A percentile compares a stretch with the other conserved stretches of the same genome.
Conservation (phyloP, 2,329 filamentous ascomycete genomes). For the Fonsecaea erecta region DNA sequence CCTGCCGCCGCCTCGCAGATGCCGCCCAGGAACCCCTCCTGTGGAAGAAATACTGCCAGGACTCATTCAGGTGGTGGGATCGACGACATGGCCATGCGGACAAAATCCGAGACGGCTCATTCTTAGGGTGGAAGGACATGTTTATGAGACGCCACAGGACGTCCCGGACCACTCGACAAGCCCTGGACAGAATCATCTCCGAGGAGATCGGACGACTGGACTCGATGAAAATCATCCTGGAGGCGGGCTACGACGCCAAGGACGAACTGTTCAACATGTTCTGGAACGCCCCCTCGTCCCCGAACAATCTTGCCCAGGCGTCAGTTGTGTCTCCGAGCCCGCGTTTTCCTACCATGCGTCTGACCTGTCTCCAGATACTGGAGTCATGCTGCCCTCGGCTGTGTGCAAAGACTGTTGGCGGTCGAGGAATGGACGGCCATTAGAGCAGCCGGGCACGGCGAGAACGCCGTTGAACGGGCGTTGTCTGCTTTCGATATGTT, state of each 20-base stretch:
- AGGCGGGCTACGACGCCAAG: conserved; percentile 83
- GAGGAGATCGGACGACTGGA: conserved; percentile 71
- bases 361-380: conserved; percentile 62
- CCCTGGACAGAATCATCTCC: conserved; percentile 72
- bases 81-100: conserved; percentile 62
- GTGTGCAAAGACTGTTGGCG: conserved; percentile 79
- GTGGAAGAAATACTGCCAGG: conserved; percentile 77
- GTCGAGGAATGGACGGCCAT: conserved; percentile 75
- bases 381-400: conserved; percentile 72
- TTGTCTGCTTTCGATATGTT: conserved; percentile 90
- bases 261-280: conserved; percentile 76
- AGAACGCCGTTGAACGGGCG: conserved; percentile 58
- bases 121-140: conserved; percentile 68
- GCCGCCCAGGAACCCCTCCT: conserved; percentile 74
- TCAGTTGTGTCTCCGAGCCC: conserved; percentile 39
- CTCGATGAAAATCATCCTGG: conserved; percentile 72
- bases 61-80: conserved; percentile 76
- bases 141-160: conserved; percentile 62
- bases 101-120: conserved; percentile 58
- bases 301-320: conserved; percentile 78
- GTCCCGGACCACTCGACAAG: conserved; percentile 57
- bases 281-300: conserved; percentile 60
- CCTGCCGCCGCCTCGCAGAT: conserved; percentile 67
- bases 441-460: conserved; percentile 49
- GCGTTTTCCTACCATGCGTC: background rate